A percentile compares a stretch with the other conserved stretches of the same genome.
These are phyloP conservation scores for Cutaneotrichosporon dermatis DNA, from an alignment of 1,284 basidiomycete genomes.

Conservation along the genomic window DNA sequence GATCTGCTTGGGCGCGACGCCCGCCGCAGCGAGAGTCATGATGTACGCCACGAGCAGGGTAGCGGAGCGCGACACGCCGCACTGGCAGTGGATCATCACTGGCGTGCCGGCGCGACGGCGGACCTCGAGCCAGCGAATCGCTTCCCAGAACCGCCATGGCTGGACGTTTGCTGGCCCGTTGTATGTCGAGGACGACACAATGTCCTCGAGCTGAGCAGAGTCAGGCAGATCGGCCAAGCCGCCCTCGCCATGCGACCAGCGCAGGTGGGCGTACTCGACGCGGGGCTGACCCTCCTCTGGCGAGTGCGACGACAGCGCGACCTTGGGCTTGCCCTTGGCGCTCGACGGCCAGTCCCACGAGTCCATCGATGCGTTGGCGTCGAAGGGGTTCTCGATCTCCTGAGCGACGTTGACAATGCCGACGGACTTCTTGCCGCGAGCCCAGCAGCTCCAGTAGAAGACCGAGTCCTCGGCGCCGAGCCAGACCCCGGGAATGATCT, in stretches of 20 bases:
- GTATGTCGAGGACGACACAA: constrained; percentile 5
- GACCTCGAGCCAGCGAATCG: constrained; percentile 74
- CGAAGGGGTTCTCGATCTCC: constrained; percentile 77
- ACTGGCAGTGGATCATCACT: constrained; percentile 89
- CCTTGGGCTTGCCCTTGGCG: constrained; percentile 17
- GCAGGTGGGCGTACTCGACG: constrained; percentile 85
- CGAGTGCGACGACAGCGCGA: constrained; percentile 21
- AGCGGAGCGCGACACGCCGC: constrained; percentile 90
- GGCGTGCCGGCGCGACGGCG: constrained; percentile 68
- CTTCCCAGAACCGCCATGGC: constrained; percentile 63
- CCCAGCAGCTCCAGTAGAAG: constrained; percentile 46
- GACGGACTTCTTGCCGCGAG: constrained; percentile 14
- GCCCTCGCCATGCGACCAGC: constrained; percentile 90
- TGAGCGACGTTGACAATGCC: constrained; percentile 87
- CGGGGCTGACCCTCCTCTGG: constrained; percentile 56
- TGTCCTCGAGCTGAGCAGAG: constrained; percentile 21
- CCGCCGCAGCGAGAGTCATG: constrained; percentile 82
- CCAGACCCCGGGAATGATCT: constrained; percentile 85
- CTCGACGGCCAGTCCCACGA: constrained; percentile 7
- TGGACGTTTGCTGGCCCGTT: constrained; percentile 4
- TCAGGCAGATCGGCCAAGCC: constrained; percentile 63
- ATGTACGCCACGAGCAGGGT: constrained; percentile 90
- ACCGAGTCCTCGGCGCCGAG: constrained; percentile 93
- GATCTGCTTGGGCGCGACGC: constrained; percentile 61
- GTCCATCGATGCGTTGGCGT: constrained; percentile 31